A percentile compares a stretch with the other conserved stretches of the same genome.
Evolutionary conservation across 2,329 filamentous ascomycete genomes (phyloP).

Genomic region (Rhinocladiella mackenziei): DNA sequence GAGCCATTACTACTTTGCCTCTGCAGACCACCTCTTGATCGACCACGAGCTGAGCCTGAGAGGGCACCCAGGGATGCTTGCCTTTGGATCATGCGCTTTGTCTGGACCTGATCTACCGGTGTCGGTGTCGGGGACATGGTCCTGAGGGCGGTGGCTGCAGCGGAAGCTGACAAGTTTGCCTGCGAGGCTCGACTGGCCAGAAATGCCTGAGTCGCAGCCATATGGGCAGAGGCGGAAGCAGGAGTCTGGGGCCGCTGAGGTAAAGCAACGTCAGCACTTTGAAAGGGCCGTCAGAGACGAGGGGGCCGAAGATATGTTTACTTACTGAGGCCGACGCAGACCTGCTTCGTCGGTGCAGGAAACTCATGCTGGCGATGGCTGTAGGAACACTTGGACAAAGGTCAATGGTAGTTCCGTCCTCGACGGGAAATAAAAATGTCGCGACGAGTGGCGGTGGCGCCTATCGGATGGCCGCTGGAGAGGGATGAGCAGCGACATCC

Average conservation of each 20-base stretch:
- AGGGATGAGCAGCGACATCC: constrained; percentile 9
- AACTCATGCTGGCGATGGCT: constrained; percentile 21
- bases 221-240: constrained; percentile 67
- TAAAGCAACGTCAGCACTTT: constrained; percentile 17
- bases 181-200: constrained; percentile 62
- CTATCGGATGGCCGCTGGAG: constrained; percentile 14
- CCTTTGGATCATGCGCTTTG: constrained; percentile 75
- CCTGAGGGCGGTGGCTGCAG: constrained; percentile 79
- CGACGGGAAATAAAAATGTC: constrained; percentile 3
- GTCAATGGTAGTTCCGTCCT: constrained; percentile 1
- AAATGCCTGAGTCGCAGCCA: constrained; percentile 78
- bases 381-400: background rate
- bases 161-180: constrained; percentile 71
- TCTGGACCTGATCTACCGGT: constrained; percentile 76
- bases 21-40: constrained; percentile 49
- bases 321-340: constrained; percentile 32
- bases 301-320: background rate
- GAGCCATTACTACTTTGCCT: constrained; percentile 69
- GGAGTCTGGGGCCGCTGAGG: constrained; percentile 57
- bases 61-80: constrained; percentile 42
- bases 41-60: constrained; percentile 22
- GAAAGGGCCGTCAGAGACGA: constrained; percentile 5
- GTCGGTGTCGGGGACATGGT: constrained; percentile 74
- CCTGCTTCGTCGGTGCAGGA: constrained; percentile 36
- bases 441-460: constrained; percentile 2